A percentile compares a stretch with the other conserved stretches of the same genome.
Conservation (phyloP, 805 yeast genomes). For the Starmerella ratchasimensis region DNA sequence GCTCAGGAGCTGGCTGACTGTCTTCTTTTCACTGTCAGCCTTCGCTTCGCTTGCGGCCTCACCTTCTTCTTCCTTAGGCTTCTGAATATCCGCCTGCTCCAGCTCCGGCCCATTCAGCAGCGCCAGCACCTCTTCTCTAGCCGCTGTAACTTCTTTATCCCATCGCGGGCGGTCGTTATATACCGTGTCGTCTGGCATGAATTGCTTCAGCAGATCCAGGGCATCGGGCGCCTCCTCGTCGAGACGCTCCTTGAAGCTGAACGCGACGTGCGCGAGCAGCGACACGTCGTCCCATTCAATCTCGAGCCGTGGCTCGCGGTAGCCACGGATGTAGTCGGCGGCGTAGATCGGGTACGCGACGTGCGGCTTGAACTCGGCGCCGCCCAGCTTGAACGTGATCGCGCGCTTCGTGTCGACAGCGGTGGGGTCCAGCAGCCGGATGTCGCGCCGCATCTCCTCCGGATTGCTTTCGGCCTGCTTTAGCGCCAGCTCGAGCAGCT, state of each 20-base stretch:
- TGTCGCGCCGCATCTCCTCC: conserved; percentile 14
- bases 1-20: neutral
- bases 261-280: conserved; percentile 56
- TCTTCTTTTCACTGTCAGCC: neutral
- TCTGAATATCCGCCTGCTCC: too few relatives aligned
- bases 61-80: too few relatives aligned
- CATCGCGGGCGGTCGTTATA: conserved; percentile 54
- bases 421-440: conserved; percentile 13
- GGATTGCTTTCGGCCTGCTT: conserved; percentile 14
- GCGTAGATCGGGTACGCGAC: conserved; percentile 91
- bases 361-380: conserved; percentile 42
- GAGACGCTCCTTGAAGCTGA: conserved; percentile 37
- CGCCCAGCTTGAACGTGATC: conserved; percentile 16
- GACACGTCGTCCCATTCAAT: conserved; percentile 63
- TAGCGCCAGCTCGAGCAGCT: conserved; percentile 13
- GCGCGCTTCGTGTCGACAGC: conserved; percentile 18
- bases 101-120: neutral
- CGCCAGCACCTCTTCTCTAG: conserved; percentile 21
- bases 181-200: conserved; percentile 45
- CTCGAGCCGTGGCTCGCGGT: conserved; percentile 45
- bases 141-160: conserved; percentile 33
- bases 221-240: conserved; percentile 46
- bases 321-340: conserved; percentile 78
- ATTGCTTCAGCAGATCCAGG: conserved; percentile 37
- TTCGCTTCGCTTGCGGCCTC: neutral